Evolutionary conservation across 805 yeast genomes (phyloP).

Genomic region (Schizosaccharomyces japonicus): DNA sequence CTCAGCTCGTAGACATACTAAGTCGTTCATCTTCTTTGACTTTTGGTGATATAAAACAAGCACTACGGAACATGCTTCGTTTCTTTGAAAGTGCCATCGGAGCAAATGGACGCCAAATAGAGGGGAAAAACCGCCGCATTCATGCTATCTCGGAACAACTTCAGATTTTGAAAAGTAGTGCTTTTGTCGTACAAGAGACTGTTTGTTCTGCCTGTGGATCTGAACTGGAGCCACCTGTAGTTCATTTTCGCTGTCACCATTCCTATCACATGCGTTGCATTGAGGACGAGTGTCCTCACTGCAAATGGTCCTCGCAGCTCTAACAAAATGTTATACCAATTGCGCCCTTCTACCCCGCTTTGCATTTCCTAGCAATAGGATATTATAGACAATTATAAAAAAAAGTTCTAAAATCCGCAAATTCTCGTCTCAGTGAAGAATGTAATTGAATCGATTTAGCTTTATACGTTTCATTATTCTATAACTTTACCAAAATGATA

Average conservation of each 20-base stretch:
- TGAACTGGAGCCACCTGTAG: constrained; percentile 49
- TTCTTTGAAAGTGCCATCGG: constrained; percentile 36
- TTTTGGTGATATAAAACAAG: constrained; percentile 48
- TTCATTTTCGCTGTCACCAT: constrained; percentile 70
- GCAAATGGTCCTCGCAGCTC: background rate
- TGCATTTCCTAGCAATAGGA: no score
- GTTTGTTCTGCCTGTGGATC: constrained; percentile 42
- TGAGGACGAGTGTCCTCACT: constrained; percentile 11
- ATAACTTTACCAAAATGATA: no score
- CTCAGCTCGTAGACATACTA: constrained; percentile 52
- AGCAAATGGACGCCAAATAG: constrained; percentile 26
- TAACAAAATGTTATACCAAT: no score
- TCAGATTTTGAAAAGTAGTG: background rate
- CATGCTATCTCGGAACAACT: background rate
- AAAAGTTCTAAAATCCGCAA: no score
- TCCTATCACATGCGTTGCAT: constrained; percentile 68
- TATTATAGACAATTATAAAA: no score
- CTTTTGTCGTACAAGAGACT: constrained; percentile 33
- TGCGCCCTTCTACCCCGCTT: no score
- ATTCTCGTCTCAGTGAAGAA: no score
- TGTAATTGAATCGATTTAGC: no score
- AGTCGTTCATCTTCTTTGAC: constrained; percentile 39
- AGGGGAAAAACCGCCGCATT: constrained; percentile 13
- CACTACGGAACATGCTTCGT: constrained; percentile 36
- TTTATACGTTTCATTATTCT: no score